Evolutionary conservation across 441 rosid genomes (phyloP), one percentile per base, ranked within the genome.

Genomic region (Adansonia grandidieri): DNA sequence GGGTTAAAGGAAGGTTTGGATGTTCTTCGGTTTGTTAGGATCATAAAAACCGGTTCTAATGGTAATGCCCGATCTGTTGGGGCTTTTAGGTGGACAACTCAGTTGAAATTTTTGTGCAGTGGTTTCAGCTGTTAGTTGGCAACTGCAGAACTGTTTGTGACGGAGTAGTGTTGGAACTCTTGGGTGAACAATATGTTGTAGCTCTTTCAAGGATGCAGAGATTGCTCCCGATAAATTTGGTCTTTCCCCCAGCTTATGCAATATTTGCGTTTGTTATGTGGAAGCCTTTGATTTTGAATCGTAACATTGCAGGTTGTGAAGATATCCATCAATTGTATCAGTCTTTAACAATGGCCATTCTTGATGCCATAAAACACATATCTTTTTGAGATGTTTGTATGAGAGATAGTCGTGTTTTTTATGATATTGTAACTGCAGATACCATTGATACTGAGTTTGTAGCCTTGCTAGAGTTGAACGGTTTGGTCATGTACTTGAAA

Each of bases 171-270:
- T 92, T 90, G 80, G 98, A 91, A 74, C 97, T 97, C 76, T 83
- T 95, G 78, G 99, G 98, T 42, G 96, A 95, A 82, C 92, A 94
- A 76, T 89, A 91, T 32, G 78, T 93, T 53, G 89, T 91, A 81
- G 97, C 98, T 85, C 86, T 97, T 79, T 92, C 93, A 63, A 92
- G 97, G 86, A 95, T 95, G 98, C 99, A 97, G 84, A 90, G 91
- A 77, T 84, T 91, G 88, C 94, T 97, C 53, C 97, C 98, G 68
- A 86, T 95, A 70, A 83, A 85, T 72, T 90, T 95, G 89, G 98
- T 97, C 72, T 90, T 95, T 80, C 98, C 97, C 60, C 98, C 99
- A 45, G 97, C 98, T 32, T 95, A 88, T 84, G 86, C 93, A 54
- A 90, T 97, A 81, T 87, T 93, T 81, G 96, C 98, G 15, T 91